These are phyloP conservation scores for Puccinia polysora DNA, from an alignment of 1,284 basidiomycete species.

Conservation along the genomic window DNA sequence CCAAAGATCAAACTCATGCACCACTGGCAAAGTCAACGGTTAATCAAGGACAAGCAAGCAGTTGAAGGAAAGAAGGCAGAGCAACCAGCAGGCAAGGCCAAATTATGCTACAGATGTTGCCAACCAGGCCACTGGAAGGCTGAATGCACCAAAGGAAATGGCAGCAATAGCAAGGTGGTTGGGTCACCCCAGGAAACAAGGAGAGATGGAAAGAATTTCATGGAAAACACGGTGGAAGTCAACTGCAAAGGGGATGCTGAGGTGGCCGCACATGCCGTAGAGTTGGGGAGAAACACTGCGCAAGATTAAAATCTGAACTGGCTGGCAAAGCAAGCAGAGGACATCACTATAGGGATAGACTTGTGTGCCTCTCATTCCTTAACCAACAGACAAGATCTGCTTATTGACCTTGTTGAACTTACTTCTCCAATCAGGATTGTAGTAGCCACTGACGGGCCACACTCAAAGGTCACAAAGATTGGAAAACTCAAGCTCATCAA, in stretches of 20 bases:
- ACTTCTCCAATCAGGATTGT: neutral
- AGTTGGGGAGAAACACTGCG: neutral
- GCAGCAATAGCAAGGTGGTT: neutral
- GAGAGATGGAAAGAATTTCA: neutral
- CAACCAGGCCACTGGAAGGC: neutral
- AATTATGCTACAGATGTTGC: neutral
- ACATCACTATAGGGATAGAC: neutral
- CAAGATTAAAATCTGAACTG: neutral
- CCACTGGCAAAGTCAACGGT: no score
- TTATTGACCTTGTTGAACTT: neutral
- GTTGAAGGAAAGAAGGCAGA: no score
- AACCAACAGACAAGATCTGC: neutral
- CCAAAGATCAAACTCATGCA: no score
- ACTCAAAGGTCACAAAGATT: neutral
- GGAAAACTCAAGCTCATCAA: neutral
- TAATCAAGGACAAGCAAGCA: no score
- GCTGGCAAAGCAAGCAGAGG: no score
- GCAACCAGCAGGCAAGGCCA: no score
- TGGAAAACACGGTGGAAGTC: neutral
- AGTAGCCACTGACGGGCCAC: neutral
- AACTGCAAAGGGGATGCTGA: neutral
- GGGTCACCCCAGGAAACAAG: neutral
- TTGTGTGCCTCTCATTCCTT: neutral
- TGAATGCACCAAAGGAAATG: neutral
- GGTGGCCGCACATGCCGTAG: neutral